Conservation (phyloP, 208 protist genomes). For the Histomonas meleagridis region DNA sequence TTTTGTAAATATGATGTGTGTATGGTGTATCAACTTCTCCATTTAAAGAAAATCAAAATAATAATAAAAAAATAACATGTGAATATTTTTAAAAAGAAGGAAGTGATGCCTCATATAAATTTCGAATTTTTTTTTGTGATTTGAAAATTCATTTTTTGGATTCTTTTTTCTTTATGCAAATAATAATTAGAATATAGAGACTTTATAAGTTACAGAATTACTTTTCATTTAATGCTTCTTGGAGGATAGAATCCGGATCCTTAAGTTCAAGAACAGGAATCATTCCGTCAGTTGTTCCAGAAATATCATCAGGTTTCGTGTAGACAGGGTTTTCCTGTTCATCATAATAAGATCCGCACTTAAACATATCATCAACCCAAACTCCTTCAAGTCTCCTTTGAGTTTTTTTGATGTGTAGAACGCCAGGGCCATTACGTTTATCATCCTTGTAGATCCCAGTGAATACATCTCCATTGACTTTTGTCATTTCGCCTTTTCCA, state of each 20-base stretch:
- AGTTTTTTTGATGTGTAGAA: not conserved
- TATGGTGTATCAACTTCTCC: too few species aligned
- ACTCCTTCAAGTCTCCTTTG: conserved; percentile 20
- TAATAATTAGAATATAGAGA: too few species aligned
- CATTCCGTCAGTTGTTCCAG: conserved; percentile 22
- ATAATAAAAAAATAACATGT: too few species aligned
- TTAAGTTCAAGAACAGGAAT: not conserved
- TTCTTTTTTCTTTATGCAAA: too few species aligned
- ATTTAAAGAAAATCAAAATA: too few species aligned
- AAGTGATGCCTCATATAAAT: too few species aligned
- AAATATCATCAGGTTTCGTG: not conserved
- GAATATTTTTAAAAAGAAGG: too few species aligned
- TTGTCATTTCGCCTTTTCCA: conserved; percentile 28
- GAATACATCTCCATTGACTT: conserved; percentile 38
- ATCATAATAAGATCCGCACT: conserved; percentile 32
- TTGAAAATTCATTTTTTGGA: too few species aligned
- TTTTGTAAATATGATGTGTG: too few species aligned
- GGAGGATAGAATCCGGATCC: not conserved
- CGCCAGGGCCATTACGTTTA: conserved; percentile 37
- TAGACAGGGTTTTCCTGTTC: not conserved
- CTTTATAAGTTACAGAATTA: too few species aligned
- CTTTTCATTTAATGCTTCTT: too few species aligned
- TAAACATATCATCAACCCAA: conserved; percentile 13
- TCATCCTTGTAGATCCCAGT: conserved; percentile 20
- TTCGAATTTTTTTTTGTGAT: too few species aligned